Percentiles rank a stretch among this genome's conserved stretches.
These are phyloP conservation scores for Colletotrichum lindemuthianum DNA, from an alignment of 2,329 filamentous ascomycete species.

Conservation along the genomic window DNA sequence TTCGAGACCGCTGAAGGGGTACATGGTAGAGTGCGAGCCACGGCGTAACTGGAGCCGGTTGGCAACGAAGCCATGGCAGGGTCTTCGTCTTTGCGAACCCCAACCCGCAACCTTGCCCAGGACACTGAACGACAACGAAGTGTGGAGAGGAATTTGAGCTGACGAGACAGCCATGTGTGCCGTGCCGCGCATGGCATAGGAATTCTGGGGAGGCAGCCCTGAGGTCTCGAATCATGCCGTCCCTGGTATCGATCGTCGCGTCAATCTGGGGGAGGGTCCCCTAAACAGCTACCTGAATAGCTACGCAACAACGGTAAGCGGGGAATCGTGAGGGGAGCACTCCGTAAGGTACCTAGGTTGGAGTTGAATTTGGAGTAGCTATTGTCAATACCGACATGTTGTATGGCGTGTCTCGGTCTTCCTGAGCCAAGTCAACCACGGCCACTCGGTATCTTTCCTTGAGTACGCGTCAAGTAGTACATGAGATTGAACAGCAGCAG, in stretches of 20 bases:
- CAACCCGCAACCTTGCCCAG: not conserved
- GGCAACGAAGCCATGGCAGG: not conserved
- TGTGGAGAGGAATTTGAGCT: not conserved
- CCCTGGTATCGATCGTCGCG: slow-evolving; percentile 16
- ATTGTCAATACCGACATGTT: too few species aligned
- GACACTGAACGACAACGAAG: not conserved
- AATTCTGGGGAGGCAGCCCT: too few species aligned
- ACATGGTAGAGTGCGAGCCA: too few species aligned
- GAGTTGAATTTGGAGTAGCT: not conserved
- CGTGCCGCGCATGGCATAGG: not conserved
- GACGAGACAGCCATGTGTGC: not conserved
- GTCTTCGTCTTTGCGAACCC: not conserved
- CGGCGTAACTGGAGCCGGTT: not conserved
- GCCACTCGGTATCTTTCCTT: too few species aligned
- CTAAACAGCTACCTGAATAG: not conserved
- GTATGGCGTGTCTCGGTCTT: too few species aligned
- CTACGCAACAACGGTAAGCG: not conserved
- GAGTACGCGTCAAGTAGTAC: too few species aligned
- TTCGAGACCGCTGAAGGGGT: not conserved
- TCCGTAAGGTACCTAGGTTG: not conserved
- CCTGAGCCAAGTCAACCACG: too few species aligned
- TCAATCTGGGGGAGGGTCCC: slow-evolving; percentile 26
- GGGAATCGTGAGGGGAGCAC: slow-evolving; percentile 3
- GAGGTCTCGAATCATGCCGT: not conserved
- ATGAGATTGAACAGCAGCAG: too few species aligned